Evolutionary conservation across 106 monocot species (phyloP), one percentile per base, ranked within the genome.

Genomic region (Acorus calamus): DNA sequence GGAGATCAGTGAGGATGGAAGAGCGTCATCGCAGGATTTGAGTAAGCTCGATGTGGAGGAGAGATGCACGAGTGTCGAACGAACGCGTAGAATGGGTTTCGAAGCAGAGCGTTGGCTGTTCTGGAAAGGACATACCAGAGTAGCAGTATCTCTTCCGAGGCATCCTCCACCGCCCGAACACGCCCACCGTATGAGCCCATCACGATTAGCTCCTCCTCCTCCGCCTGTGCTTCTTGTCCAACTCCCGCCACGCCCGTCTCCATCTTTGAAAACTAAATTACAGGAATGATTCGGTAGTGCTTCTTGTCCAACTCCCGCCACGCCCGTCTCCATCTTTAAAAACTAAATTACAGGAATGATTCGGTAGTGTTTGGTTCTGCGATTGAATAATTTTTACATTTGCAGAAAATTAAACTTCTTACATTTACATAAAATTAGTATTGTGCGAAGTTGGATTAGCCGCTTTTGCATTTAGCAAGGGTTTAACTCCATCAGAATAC

Each of bases 381-480:
- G n/a, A n/a, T n/a, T n/a, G n/a, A n/a, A n/a, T n/a, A n/a, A n/a
- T n/a, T n/a, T n/a, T n/a, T n/a, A n/a, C n/a, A n/a, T n/a, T n/a
- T n/a, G n/a, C n/a, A n/a, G n/a, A n/a, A n/a, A n/a, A n/a, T n/a
- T n/a, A n/a, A n/a, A n/a, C n/a, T n/a, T n/a, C n/a, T n/a, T n/a
- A n/a, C n/a, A n/a, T n/a, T n/a, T n/a, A n/a, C 87, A 77, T 83
- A 83, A 72, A 87, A 87, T 14, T 87, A 83, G 49, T 83, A 82
- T 71, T 87, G 82, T 5, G 79, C 82, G 51, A 82, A 28, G 28
- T 28, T 28, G 28, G 28, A 28, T 28, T 28, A 1, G 28, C 86
- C 64, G 82, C 28, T 28, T 28, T 28, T 28, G 28, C 28, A 28
- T 28, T 28, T 28, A 28, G 28, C 28, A 28, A 28, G 28, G 28